Percentiles rank a stretch among this genome's conserved stretches.
Evolutionary conservation across 805 yeast species (phyloP).

Genomic region (Helenozyma baotianmanensis): DNA sequence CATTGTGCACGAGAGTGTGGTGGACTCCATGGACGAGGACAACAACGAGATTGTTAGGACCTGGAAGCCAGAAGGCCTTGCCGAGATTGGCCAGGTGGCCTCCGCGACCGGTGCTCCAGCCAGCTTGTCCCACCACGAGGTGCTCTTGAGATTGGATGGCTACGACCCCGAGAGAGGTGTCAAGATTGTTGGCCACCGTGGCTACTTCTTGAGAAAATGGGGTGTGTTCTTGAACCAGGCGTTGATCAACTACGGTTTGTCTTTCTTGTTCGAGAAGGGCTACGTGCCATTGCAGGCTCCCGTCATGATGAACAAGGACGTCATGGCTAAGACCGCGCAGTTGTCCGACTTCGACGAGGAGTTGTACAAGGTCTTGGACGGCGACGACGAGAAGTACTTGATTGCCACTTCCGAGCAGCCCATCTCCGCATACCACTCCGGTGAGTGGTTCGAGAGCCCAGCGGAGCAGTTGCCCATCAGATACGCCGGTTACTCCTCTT

Average conservation of each 20-base stretch:
- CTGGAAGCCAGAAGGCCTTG: slow-evolving; percentile 78
- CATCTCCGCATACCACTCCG: slow-evolving; percentile 93
- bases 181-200: slow-evolving; percentile 96
- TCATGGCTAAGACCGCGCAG: slow-evolving; percentile 99
- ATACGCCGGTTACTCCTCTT: slow-evolving; percentile 96
- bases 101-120: slow-evolving; percentile 77
- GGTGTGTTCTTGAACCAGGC: slow-evolving; percentile 99
- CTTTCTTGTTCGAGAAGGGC: slow-evolving; percentile 71
- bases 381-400: slow-evolving; percentile 94
- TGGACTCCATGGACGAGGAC: slow-evolving; percentile 81
- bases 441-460: slow-evolving; percentile 98
- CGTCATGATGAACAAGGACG: slow-evolving; percentile 99
- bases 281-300: slow-evolving; percentile 96
- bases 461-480: slow-evolving; percentile 93
- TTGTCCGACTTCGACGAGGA: slow-evolving; percentile 97
- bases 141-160: slow-evolving; percentile 89
- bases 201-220: slow-evolving; percentile 88
- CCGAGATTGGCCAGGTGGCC: slow-evolving; percentile 58
- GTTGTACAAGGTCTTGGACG: slow-evolving; percentile 93
- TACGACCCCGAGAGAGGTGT: slow-evolving; percentile 99
- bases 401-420: slow-evolving; percentile 99
- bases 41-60: slow-evolving; percentile 82
- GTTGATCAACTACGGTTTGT: slow-evolving; percentile 90
- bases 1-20: slow-evolving; percentile 89
- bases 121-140: slow-evolving; percentile 88